Base-by-base conservation (phyloP, 1,284 basidiomycete species). In the Golubevia sp. region DNA sequence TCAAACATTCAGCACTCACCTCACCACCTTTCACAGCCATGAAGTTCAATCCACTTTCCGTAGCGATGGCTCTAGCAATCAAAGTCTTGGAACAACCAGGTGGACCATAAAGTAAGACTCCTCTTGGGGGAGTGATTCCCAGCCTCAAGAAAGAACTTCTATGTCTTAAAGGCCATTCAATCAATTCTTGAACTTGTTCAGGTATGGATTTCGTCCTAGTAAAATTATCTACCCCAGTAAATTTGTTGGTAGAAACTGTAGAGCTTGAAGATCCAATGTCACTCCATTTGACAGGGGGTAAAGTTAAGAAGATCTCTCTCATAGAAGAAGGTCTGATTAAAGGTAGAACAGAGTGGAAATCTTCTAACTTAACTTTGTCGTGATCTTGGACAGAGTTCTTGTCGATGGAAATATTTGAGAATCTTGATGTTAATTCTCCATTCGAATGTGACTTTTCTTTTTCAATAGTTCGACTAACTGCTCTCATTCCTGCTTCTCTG, bases 21-120 rank as follows among this genome's bases (percentile, higher is more conserved):
- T 99, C 97, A 0, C 96, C 94, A 0, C 97, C 97, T 84, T 97
- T 97, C 62, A 99, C 92, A n/a, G 95, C 93, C 49, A 99, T 88
- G 79, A 98, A 99, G 84, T 99, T 99, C 67, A 98, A 89, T 0
- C 94, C 94, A 70, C 93, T 94, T 84, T 98, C 96, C 30, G 90
- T 92, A 2, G 97, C 97, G 73, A 96, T 90, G 0, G 97, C 96
- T 60, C 94, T 90, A 0, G 94, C 97, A 23, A 96, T 90, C 53
- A 99, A 87, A 0, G 97, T 99, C 86, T 99, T 99, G 78, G 92
- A 94, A 80, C 97, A 99, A 7, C 97, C 96, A 0, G 97, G 97
- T 6, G 97, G 97, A 0, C 97, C 97, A 84, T 97, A 99, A 18
- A 99, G 86, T 53, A 99, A 86, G 2, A 98, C 90, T 0, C 97